phyloP scores from a whole-genome alignment of 2,329 filamentous ascomycete genomes.

The Phialocephala sp. region DNA sequence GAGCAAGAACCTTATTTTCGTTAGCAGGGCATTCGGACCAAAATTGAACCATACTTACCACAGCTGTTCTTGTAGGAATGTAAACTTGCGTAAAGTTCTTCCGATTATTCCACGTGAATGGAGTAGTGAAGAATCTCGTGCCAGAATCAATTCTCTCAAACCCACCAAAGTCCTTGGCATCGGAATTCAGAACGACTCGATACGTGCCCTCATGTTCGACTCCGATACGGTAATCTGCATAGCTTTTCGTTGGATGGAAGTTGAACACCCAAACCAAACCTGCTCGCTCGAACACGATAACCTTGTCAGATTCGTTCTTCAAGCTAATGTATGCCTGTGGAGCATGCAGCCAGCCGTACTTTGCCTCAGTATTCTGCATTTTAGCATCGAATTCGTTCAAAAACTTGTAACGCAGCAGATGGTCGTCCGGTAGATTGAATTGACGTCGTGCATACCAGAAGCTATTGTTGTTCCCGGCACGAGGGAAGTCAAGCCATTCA shows the following conservation, averaged over 20 bases:
- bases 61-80: conserved; percentile 79
- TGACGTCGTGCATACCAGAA: conserved; percentile 95
- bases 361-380: conserved; percentile 88
- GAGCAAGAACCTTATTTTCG: conserved; percentile 43
- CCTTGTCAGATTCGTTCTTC: conserved; percentile 93
- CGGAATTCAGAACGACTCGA: conserved; percentile 81
- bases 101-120: conserved; percentile 86
- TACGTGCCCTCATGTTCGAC: conserved; percentile 87
- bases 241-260: conserved; percentile 86
- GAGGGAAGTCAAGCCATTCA: conserved; percentile 98
- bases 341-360: conserved; percentile 88
- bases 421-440: conserved; percentile 89
- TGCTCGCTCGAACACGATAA: conserved; percentile 92
- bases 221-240: conserved; percentile 90
- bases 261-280: conserved; percentile 95
- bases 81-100: conserved; percentile 94
- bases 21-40: conserved; percentile 9
- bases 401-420: conserved; percentile 84
- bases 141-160: conserved; percentile 75
- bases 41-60: conserved; percentile 61
- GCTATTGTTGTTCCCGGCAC: conserved; percentile 88
- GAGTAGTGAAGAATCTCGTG: conserved; percentile 92
- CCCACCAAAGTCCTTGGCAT: conserved; percentile 79
- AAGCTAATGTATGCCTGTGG: conserved; percentile 90
- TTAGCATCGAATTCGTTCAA: conserved; percentile 91